Conservation (phyloP, 495 filamentous ascomycete genomes). For the Cercophora sp. region DNA sequence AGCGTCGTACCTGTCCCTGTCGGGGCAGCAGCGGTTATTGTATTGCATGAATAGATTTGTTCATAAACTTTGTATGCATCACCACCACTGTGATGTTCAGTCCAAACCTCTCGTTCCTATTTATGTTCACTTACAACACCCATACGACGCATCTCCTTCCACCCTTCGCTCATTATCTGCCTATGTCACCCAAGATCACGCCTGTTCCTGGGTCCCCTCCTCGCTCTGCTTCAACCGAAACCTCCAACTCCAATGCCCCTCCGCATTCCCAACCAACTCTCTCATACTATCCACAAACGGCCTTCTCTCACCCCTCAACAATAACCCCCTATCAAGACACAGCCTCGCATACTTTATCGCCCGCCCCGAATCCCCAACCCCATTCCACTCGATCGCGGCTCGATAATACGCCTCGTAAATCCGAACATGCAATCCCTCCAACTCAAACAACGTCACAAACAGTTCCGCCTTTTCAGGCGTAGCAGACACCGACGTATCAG, state of each 20-base stretch:
- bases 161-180: no score
- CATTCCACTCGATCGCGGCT: constrained; percentile 34
- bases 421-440: constrained; percentile 29
- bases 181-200: no score
- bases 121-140: no score
- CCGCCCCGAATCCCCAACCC: constrained; percentile 25
- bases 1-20: no score
- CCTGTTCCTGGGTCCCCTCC: not conserved
- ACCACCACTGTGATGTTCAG: no score
- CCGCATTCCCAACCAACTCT: constrained; percentile 23
- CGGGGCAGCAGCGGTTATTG: no score
- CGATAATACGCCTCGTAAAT: constrained; percentile 36
- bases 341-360: constrained; percentile 25
- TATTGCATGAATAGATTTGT: no score
- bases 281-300: constrained; percentile 32
- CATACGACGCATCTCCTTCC: no score
- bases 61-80: no score
- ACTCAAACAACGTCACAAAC: constrained; percentile 29
- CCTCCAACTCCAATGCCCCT: constrained; percentile 29
- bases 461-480: constrained; percentile 29
- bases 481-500: constrained; percentile 26
- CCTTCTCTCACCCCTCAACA: constrained; percentile 25
- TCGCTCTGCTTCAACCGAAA: constrained; percentile 18
- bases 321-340: constrained; percentile 23
- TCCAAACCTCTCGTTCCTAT: no score